Evolutionary conservation across 2,329 filamentous ascomycete species (phyloP).

Genomic region (Penicillium sp.): DNA sequence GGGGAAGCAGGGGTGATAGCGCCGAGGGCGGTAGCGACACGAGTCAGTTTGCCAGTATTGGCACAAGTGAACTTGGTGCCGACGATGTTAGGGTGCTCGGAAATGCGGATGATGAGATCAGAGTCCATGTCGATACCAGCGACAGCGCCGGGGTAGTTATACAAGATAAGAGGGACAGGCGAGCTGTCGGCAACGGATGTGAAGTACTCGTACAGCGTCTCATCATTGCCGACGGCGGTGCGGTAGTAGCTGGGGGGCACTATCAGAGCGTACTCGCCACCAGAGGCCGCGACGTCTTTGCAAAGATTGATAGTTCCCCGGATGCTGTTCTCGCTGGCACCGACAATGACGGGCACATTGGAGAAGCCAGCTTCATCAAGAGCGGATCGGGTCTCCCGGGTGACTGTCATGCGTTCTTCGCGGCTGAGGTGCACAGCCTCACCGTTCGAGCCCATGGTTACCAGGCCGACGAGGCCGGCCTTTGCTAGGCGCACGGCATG

Average conservation of each 20-base stretch:
- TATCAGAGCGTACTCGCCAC: slow-evolving; percentile 76
- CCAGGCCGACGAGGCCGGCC: slow-evolving; percentile 76
- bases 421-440: slow-evolving; percentile 82
- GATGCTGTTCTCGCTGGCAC: slow-evolving; percentile 78
- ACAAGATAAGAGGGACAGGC: slow-evolving; percentile 76
- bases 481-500: slow-evolving; percentile 76
- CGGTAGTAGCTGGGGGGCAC: slow-evolving; percentile 84
- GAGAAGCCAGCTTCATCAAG: slow-evolving; percentile 76
- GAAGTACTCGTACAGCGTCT: slow-evolving; percentile 71
- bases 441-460: slow-evolving; percentile 87
- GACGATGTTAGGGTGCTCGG: slow-evolving; percentile 76
- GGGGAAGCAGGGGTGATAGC: slow-evolving; percentile 62
- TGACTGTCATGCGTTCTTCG: slow-evolving; percentile 73
- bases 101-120: slow-evolving; percentile 77
- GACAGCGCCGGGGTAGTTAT: slow-evolving; percentile 89
- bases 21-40: slow-evolving; percentile 70
- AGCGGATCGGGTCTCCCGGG: slow-evolving; percentile 74
- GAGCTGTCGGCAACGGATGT: slow-evolving; percentile 71
- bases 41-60: slow-evolving; percentile 84
- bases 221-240: slow-evolving; percentile 67
- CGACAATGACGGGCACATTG: slow-evolving; percentile 76
- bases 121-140: slow-evolving; percentile 87
- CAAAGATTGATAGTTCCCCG: slow-evolving; percentile 74
- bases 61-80: slow-evolving; percentile 92
- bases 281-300: slow-evolving; percentile 64